Conservation (phyloP, 306 rosid species). For the Lablab purpureus region DNA sequence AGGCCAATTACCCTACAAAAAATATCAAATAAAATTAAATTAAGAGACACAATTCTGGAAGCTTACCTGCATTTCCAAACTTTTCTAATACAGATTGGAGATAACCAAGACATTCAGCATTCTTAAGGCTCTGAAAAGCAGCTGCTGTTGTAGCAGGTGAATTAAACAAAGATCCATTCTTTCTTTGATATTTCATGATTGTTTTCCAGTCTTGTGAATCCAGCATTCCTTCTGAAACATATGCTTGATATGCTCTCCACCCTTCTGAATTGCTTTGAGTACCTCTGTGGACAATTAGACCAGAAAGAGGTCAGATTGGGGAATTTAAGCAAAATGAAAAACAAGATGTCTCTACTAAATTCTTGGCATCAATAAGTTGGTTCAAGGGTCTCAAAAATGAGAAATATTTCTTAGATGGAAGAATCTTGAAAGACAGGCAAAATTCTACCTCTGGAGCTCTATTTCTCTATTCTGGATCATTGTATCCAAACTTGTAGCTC, state of each 20-base stretch:
- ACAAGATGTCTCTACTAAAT: neutral
- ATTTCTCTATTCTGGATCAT: slow-evolving; percentile 62
- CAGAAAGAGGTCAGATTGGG: slow-evolving; percentile 17
- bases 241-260: slow-evolving; percentile 74
- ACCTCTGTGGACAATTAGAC: slow-evolving; percentile 50
- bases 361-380: neutral
- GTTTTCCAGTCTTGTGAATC: slow-evolving; percentile 65
- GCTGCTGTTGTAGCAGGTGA: slow-evolving; percentile 90
- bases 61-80: slow-evolving; percentile 74
- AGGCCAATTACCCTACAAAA: slow-evolving; percentile 11
- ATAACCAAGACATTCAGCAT: slow-evolving; percentile 72
- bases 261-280: slow-evolving; percentile 66
- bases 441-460: slow-evolving; percentile 66
- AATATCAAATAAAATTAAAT: slow-evolving; percentile 15
- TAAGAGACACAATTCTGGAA: neutral
- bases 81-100: slow-evolving; percentile 62
- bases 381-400: neutral
- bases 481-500: slow-evolving; percentile 54
- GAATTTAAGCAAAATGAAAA: neutral
- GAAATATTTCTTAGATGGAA: neutral
- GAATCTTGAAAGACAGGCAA: slow-evolving; percentile 16
- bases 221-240: slow-evolving; percentile 75
- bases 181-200: slow-evolving; percentile 77
- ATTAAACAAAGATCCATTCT: slow-evolving; percentile 82
- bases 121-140: slow-evolving; percentile 62